phyloP scores from a whole-genome alignment of 768 basidiomycete genomes.

The Mycena crocata region DNA sequence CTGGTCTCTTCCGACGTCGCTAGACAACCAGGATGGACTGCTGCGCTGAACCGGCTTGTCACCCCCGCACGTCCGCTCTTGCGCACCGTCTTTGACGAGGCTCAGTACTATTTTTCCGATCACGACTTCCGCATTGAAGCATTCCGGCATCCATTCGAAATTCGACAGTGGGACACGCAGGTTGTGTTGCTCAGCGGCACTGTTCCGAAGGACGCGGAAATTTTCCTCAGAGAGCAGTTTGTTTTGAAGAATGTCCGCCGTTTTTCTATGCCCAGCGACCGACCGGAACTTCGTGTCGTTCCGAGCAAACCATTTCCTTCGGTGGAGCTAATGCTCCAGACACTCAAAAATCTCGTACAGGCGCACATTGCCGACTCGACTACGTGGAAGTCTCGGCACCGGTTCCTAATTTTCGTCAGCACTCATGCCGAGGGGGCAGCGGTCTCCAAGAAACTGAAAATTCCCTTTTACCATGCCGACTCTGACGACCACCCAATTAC shows the following conservation, averaged over 20 bases:
- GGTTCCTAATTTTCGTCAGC: slow-evolving; percentile 29
- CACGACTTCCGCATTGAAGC: slow-evolving; percentile 23
- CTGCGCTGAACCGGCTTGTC: slow-evolving; percentile 3
- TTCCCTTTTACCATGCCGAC: slow-evolving; percentile 34
- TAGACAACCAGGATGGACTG: slow-evolving; percentile 16
- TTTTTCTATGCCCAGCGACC: slow-evolving; percentile 1
- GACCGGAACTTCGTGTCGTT: slow-evolving; percentile 28
- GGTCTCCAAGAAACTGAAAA: not conserved
- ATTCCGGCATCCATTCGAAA: slow-evolving; percentile 12
- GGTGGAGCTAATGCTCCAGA: too few species aligned
- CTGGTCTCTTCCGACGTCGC: slow-evolving; percentile 35
- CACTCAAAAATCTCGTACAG: too few species aligned
- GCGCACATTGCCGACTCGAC: too few species aligned
- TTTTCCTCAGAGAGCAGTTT: slow-evolving; percentile 11
- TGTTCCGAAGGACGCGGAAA: slow-evolving; percentile 8
- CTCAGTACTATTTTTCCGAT: slow-evolving; percentile 30
- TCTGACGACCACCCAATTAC: not conserved
- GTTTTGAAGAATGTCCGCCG: not conserved
- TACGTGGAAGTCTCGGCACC: not conserved
- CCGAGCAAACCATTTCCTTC: too few species aligned
- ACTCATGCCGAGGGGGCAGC: slow-evolving; percentile 6
- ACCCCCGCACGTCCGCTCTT: not conserved
- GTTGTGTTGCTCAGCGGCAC: slow-evolving; percentile 39
- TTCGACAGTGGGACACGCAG: slow-evolving; percentile 27
- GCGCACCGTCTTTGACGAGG: slow-evolving; percentile 39